Conservation (phyloP, 2,329 filamentous ascomycete genomes). For the Xylariaceae sp. region DNA sequence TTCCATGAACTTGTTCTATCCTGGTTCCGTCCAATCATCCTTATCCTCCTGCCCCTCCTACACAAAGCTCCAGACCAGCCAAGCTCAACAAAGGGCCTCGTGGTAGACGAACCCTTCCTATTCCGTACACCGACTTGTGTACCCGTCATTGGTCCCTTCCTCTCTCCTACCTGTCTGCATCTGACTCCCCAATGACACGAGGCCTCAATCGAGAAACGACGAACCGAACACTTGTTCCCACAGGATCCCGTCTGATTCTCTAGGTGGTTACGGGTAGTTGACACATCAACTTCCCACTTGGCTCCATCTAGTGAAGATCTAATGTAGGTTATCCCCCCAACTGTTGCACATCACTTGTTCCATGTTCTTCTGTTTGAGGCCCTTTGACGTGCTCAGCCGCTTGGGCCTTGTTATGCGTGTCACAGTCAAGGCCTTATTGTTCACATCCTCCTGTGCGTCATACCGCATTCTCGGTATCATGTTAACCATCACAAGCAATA, state of each 20-base stretch:
- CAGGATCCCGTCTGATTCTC: slow-evolving; percentile 3
- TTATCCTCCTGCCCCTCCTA: background rate
- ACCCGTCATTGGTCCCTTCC: slow-evolving; percentile 3
- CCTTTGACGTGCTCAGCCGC: background rate
- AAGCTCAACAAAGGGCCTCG: background rate
- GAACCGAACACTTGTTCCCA: background rate
- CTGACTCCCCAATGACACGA: background rate
- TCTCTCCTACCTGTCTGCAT: slow-evolving; percentile 3
- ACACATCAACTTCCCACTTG: background rate
- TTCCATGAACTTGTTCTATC: slow-evolving; percentile 6
- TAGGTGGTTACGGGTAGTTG: background rate
- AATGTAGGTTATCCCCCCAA: background rate
- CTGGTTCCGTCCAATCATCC: background rate
- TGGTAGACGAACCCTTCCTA: slow-evolving; percentile 1
- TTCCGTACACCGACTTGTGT: slow-evolving; percentile 10
- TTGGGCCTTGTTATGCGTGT: background rate
- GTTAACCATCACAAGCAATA: background rate
- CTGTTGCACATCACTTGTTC: background rate
- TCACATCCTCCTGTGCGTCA: background rate
- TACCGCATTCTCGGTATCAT: slow-evolving; percentile 3
- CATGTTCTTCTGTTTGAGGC: background rate
- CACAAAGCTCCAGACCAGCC: background rate
- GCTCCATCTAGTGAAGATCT: background rate
- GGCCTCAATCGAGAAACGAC: slow-evolving; percentile 1
- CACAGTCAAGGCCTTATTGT: background rate